A percentile compares a stretch with the other conserved stretches of the same genome.
These are phyloP conservation scores for Rhynchospora tenuis DNA, from an alignment of 176 grass and related monocot genomes.

Conservation along the genomic window DNA sequence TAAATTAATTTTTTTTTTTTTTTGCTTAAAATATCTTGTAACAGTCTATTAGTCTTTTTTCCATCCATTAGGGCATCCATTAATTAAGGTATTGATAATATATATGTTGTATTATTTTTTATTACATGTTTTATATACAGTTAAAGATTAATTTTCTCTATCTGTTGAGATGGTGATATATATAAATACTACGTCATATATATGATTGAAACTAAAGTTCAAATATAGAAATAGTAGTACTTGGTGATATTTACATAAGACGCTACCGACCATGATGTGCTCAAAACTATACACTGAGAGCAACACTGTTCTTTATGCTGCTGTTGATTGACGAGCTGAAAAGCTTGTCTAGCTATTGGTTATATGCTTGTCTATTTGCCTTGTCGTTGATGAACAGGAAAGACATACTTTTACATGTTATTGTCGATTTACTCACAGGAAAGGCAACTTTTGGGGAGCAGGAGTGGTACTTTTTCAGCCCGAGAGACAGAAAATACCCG, in stretches of 20 bases:
- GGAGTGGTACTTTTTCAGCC: conserved; percentile 99
- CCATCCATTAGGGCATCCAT: not conserved
- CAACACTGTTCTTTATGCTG: not conserved
- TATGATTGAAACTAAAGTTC: not conserved
- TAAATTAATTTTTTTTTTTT: conserved; percentile 13
- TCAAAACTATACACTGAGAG: not conserved
- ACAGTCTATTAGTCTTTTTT: not conserved
- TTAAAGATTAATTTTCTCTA: not conserved
- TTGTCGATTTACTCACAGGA: conserved; percentile 28
- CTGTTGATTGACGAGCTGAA: not conserved
- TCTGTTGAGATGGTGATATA: not conserved
- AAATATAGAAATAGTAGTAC: not conserved
- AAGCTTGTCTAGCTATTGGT: not conserved
- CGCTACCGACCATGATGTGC: not conserved
- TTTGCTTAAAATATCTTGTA: conserved; percentile 6
- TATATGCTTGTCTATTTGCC: too few species aligned
- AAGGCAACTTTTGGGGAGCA: conserved; percentile 83
- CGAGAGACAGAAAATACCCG: conserved; percentile 88
- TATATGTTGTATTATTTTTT: not conserved
- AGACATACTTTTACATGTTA: not conserved
- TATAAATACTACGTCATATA: not conserved
- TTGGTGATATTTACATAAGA: not conserved
- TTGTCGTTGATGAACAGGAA: not conserved
- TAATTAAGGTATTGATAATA: not conserved
- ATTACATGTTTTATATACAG: not conserved